These are phyloP conservation scores for Penicillium riverlandense DNA, from an alignment of 495 filamentous ascomycete genomes.

Conservation along the genomic window DNA sequence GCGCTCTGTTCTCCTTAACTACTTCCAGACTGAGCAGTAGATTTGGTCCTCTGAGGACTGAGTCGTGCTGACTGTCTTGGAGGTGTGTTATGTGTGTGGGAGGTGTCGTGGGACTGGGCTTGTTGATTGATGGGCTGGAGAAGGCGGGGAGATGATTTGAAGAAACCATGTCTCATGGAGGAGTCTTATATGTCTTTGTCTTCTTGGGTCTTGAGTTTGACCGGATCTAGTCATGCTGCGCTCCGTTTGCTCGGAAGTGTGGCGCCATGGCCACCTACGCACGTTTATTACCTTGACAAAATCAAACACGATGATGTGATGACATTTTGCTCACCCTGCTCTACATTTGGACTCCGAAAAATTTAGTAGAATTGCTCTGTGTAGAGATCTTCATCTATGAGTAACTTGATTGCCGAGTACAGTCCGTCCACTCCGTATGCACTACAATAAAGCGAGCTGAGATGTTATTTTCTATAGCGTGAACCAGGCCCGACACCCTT, in stretches of 20 bases:
- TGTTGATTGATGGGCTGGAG: background rate
- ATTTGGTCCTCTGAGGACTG: slow-evolving; percentile 10
- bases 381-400: too few relatives aligned
- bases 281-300: slow-evolving; percentile 15
- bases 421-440: too few relatives aligned
- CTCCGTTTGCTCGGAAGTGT: slow-evolving; percentile 22
- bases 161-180: too few relatives aligned
- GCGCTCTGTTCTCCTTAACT: slow-evolving; percentile 95
- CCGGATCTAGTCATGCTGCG: slow-evolving; percentile 6
- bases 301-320: slow-evolving; percentile 5
- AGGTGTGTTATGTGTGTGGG: background rate
- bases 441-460: too few relatives aligned
- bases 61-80: slow-evolving; percentile 8
- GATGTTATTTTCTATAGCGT: too few relatives aligned
- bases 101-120: slow-evolving; percentile 1
- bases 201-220: too few relatives aligned
- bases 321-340: too few relatives aligned
- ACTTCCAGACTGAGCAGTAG: slow-evolving; percentile 91
- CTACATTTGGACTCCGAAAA: too few relatives aligned
- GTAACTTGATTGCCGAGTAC: too few relatives aligned
- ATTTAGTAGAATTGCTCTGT: too few relatives aligned
- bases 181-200: too few relatives aligned
- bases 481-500: too few relatives aligned
- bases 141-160: background rate
- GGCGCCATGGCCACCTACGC: slow-evolving; percentile 10